Base-by-base conservation (phyloP, 352 stramenopile genomes). In the Pythium rhizo-oryzae region DNA sequence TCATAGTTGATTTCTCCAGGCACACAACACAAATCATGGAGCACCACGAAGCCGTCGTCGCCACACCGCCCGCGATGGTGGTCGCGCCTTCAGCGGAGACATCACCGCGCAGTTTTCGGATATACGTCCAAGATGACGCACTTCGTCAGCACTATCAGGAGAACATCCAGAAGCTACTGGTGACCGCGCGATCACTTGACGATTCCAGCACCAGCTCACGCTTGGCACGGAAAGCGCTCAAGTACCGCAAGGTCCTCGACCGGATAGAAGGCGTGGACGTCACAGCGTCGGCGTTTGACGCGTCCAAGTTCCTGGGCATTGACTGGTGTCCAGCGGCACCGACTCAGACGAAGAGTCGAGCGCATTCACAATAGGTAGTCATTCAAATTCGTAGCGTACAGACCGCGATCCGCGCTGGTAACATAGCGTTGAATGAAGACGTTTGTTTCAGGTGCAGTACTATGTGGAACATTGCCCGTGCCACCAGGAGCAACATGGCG, bases 221-320 rank as follows among this genome's bases (percentile, higher is more conserved):
- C 33, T 66, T 89, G 23, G 78, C 81, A n/a, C 74, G 71, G 62
- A 86, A 85, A 61, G 80, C 78, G 28, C 28, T 33, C 28, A 33
- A 33, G 28, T 33, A 33, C 56, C 80, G 80, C 66, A 86, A 86
- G 33, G 70, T 85, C 7, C 75, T 75, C 41, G 69, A 81, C 55
- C 75, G 79, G 24, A 78, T 85, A 67, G 70, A 57, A 8, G 62
- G 66, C 35, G 72, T 84, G 35, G 65, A 87, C 49, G 71, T 85
- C n/a, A 72, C 70, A 19, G 66, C 81, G 50, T 72, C 79, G 16
- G 67, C 70, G 33, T 84, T 87, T 59, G 70, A 84, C 69, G 77
- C 79, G 46, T 82, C 74, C 30, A 70, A 80, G 65, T 84, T 87
- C 47, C 65, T 87, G 37, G 79, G 79, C 41, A 65, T 85, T 21